Base-by-base conservation (phyloP, 2,329 filamentous ascomycete species). In the Colletotrichum chrysophilum region DNA sequence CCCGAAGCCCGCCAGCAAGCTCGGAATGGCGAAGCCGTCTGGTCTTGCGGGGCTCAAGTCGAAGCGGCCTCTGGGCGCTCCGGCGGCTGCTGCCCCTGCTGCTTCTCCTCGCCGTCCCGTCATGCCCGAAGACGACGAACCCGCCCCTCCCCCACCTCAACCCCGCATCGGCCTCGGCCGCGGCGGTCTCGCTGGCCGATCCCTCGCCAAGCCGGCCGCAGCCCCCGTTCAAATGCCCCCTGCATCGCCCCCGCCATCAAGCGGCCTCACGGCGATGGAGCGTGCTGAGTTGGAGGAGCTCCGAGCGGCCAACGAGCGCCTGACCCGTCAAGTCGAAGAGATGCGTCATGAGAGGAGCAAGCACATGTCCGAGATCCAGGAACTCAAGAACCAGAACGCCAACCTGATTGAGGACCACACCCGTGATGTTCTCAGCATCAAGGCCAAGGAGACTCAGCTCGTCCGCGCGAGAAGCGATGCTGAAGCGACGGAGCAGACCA, bases 331-430 rank as follows among this genome's bases (percentile, higher is more conserved):
- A 78, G 91, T 93, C 12, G 95, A 98, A 70, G 96, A 98, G 60
- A 88, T 96, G 79, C 92, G 95, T 70, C 91, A 95, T 62, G 96
- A 98, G 82, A 93, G 95, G 77, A 92, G 93, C 74, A 96, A 94
- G 81, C 90, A 98, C 65, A 91, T 93, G 75, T 97, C 95, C 0
- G 95, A 98, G 83, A 94, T 98, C 56, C 94, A 96, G 79, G 97
- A 98, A 85, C 90, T 99, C 34, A 97, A 98, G 86, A 97, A 98
- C 80, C 95, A 98, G 83, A 99, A 99, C 81, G 97, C 97, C 28
- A 94, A 97, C 77, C 89, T 99, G 38, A 99, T 99, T 76, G 97
- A 99, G 85, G 96, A 98, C 80, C 96, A 98, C 83, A 99, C 97
- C 0, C 91, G 96, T 64, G 96, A 99, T 80, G 95, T 98, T 0